Evolutionary conservation across 1,284 basidiomycete genomes (phyloP).

Genomic region (Fomitopsis betulina): DNA sequence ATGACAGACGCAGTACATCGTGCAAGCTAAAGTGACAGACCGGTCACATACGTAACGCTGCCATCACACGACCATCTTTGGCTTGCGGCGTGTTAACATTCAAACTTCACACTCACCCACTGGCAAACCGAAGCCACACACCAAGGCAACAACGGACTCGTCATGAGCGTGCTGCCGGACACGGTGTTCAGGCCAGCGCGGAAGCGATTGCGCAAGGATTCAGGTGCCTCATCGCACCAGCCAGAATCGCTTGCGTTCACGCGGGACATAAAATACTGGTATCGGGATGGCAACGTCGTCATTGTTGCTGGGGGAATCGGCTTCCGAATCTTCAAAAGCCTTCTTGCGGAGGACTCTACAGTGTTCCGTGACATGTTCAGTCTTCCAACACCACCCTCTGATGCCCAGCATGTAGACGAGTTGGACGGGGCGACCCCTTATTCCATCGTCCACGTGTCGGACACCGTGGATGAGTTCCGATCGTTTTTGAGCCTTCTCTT

Average conservation of each 20-base stretch:
- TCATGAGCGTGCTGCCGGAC: too few relatives aligned
- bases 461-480: neutral
- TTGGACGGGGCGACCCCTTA: neutral
- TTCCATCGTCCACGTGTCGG: neutral
- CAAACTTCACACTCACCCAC: too few relatives aligned
- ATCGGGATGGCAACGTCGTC: conserved; percentile 15
- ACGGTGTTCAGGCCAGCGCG: too few relatives aligned
- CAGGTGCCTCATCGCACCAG: too few relatives aligned
- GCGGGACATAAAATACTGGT: conserved; percentile 7
- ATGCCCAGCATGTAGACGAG: conserved; percentile 5
- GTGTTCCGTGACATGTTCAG: conserved; percentile 17
- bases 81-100: too few relatives aligned
- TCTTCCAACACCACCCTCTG: neutral
- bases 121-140: too few relatives aligned
- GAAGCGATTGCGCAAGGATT: too few relatives aligned
- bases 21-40: too few relatives aligned
- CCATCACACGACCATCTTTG: too few relatives aligned
- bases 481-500: neutral
- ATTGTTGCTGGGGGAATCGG: conserved; percentile 11
- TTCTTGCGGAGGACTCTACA: conserved; percentile 10
- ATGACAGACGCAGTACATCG: too few relatives aligned
- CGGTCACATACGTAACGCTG: too few relatives aligned
- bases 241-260: neutral
- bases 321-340: conserved; percentile 15
- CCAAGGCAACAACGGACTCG: too few relatives aligned